Base-by-base conservation (phyloP, 345 rosid species). In the Anastatica hierochuntica region DNA sequence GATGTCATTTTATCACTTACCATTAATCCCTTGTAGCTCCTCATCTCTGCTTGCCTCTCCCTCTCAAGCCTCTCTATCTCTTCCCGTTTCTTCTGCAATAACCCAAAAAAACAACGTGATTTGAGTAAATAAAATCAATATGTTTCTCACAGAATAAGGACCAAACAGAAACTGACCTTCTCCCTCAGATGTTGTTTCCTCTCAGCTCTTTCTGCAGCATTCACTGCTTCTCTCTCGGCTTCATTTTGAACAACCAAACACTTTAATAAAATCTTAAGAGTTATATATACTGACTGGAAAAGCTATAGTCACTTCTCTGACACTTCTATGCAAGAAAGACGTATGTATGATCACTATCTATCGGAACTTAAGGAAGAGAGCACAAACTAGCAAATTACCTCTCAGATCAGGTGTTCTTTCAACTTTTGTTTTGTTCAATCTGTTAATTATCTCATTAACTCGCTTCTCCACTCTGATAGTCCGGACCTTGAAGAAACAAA, bases 21-120 rank as follows among this genome's bases (percentile, higher is more conserved):
- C 98, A 92, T 92, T 77, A 92, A 49, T 13, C 94, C 90, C 64
- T 88, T 92, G 86, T 88, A 92, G 85, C 96, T 92, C 74, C 95
- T 76, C 69, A 83, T 54, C 72, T 92, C 96, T 41, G 88, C 82
- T 51, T 87, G 98, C 59, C 76, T 83, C 67, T 88, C 98, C 74
- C 85, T 92, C 65, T 88, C 98, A 48, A 88, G 76, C 79, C 82
- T 84, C 0, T 81, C 90, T 74, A 88, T 70, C 17, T 88, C 98
- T 63, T 88, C 98, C 1, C 83, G 89, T 10, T 88, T 83, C 74
- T 92, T 87, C 98, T 92, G 80, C 68, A 56, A 60, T 3, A 40
- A 49, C 11, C 16, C 14, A 62, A 0, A 49, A 0, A 49, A 34
- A 49, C 30, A 55, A 27, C 20, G 0, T 49, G 5, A 12, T 15